Conservation (phyloP, 2,329 filamentous ascomycete species). For the Chrysosporium queenslandicum region DNA sequence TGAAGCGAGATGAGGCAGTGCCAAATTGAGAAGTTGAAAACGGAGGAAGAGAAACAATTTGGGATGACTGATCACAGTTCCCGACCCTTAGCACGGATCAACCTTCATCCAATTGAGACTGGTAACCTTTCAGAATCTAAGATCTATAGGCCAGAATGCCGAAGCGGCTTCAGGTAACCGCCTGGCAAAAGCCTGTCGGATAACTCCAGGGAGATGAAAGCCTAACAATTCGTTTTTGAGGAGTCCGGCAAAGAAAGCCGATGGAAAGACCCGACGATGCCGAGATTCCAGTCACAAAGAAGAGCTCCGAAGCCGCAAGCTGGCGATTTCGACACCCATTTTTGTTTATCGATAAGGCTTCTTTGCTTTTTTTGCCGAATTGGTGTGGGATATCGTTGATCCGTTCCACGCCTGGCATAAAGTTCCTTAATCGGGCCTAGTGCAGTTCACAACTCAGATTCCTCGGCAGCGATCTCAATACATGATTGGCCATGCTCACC, state of each 20-base stretch:
- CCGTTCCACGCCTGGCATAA: neutral
- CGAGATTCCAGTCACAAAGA: neutral
- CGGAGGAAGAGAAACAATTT: too few relatives aligned
- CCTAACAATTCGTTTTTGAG: neutral
- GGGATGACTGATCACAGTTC: too few relatives aligned
- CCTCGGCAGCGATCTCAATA: neutral
- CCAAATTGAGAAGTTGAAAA: too few relatives aligned
- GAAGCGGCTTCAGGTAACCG: too few relatives aligned
- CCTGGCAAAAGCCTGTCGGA: too few relatives aligned
- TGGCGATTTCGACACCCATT: neutral
- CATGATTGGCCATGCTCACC: conserved; percentile 1
- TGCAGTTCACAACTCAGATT: neutral
- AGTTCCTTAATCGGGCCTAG: conserved; percentile 5
- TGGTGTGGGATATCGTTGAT: neutral
- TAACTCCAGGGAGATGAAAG: too few relatives aligned
- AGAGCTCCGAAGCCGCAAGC: neutral
- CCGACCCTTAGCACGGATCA: too few relatives aligned
- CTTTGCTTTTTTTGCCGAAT: neutral
- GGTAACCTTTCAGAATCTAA: too few relatives aligned
- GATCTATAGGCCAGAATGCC: too few relatives aligned
- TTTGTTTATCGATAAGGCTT: neutral
- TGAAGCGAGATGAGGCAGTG: too few relatives aligned
- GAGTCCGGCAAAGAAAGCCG: neutral
- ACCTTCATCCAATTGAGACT: too few relatives aligned
- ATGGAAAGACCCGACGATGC: neutral